Conservation (phyloP, 345 rosid genomes). For the Corchorus capsularis region DNA sequence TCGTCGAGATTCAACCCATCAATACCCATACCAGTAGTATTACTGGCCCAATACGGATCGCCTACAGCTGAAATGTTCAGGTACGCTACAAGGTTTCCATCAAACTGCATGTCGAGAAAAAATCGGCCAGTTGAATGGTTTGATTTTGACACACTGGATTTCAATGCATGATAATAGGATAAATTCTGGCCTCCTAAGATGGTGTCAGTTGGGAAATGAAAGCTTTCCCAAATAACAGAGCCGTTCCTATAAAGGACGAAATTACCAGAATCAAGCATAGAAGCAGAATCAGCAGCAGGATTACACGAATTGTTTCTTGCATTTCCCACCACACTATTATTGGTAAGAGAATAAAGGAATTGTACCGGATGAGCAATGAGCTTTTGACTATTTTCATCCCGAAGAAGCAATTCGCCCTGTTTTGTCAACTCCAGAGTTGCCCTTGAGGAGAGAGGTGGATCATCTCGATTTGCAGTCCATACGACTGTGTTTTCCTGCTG, state of each 20-base stretch:
- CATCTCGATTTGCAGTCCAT: conserved; percentile 20
- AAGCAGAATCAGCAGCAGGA: neutral
- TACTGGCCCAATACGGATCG: neutral
- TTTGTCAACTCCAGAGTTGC: neutral
- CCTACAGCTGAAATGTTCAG: conserved; percentile 3
- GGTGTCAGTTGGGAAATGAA: conserved; percentile 40
- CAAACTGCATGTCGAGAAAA: neutral
- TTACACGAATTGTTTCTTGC: neutral
- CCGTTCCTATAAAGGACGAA: conserved; percentile 29
- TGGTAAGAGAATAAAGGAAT: too few species aligned
- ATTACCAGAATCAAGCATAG: conserved; percentile 32
- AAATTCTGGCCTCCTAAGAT: conserved; percentile 40
- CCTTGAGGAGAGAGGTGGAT: neutral
- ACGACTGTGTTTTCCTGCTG: neutral
- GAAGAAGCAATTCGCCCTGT: neutral
- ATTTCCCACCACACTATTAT: too few species aligned
- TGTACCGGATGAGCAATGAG: too few species aligned
- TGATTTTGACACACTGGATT: conserved; percentile 24
- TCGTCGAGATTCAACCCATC: conserved; percentile 20
- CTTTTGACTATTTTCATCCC: neutral
- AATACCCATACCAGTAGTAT: neutral
- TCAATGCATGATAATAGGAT: neutral
- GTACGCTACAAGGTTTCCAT: conserved; percentile 27
- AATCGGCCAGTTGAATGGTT: conserved; percentile 23
- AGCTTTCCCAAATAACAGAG: conserved; percentile 39